Base-by-base conservation (phyloP, 139 green algal species). In the Ettlia oleoabundans region DNA sequence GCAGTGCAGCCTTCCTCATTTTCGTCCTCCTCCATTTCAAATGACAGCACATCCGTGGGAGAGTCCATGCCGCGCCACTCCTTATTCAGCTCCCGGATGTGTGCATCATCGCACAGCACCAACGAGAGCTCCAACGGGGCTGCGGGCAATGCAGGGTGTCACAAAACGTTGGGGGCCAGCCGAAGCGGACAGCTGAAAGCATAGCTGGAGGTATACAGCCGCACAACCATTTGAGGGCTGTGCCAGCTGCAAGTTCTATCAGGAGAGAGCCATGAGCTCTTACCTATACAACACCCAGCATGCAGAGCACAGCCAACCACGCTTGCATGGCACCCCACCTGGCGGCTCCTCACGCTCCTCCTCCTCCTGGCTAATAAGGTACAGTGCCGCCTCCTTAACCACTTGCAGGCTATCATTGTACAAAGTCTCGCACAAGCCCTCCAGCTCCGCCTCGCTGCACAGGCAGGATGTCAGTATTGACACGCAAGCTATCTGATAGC, bases 21-120 rank as follows among this genome's bases (percentile, higher is more conserved):
- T 32, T 92, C 68, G 1, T 93, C 87, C 30, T 94, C 91, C 3
- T 73, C 86, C 82, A 97, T 89, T 65, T 95, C 88, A 86, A 99
- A 99, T 0, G 94, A 97, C 62, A 99, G 91, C 65, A 99, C 96
- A 83, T 99, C 96, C 18, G 96, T 99, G 21, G 96, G 81, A 1
- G 41, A 64, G 30, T 95, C 89, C 79, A 95, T 93, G 26, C 88
- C 90, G 1, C 95, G 87, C 88, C 89, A 94, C 64, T 95, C 85
- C 28, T 19, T 38, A 82, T 99, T 99, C 10, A 98, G 83, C n/a
- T 85, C 69, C 3, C 70, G 72, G 67, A 98, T 98, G 88, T 94
- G 85, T 0, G 55, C 68, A 74, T 98, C 96, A 72, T 96, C 92
- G 80, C 92, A 97, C 71, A 98, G 85, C 62, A 97, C 92, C 18